Base-by-base conservation (phyloP, 1,284 basidiomycete species). In the Caloboletus firmus region DNA sequence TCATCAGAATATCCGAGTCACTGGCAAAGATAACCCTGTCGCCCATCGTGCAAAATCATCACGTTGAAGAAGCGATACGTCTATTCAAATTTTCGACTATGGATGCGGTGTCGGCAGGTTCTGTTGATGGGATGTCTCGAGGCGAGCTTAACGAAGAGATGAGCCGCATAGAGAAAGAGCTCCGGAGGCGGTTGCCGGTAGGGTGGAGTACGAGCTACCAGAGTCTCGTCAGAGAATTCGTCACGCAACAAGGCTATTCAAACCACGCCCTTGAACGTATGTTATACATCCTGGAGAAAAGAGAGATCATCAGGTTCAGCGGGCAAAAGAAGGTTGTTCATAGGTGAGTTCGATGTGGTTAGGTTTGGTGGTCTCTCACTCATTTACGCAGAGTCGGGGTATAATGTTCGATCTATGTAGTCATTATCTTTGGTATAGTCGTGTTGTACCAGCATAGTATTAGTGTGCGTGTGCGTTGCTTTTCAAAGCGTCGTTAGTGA, bases 41-140 rank as follows among this genome's bases (percentile, higher is more conserved):
- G 2, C 82, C 93, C 0, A 82, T 87, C 4, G 97, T 99, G 5
- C 85, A 88, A 62, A 88, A 90, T 55, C 90, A 98, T 70, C 96
- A 99, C 64, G 97, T 99, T 34, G 95, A 99, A 70, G 97, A 99
- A 73, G 93, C 97, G 6, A 98, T 99, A 66, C 87, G 97, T 7
- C 76, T 99, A 26, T 99, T 99, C 87, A 98, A 97, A 65, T 97
- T 89, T 74, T 98, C 95, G 17, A 99, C 97, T 1, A 98, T 99
- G 96, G 94, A 99, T 71, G 97, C 97, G 24, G 95, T 99, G 26
- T 92, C 93, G 26, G 94, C 95, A 6, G 93, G 91, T 42, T 87
- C 87, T 35, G 88, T 93, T 7, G 96, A 98, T 62, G 97, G 97
- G 1, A 81, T 99, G 63, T 94, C 93, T 15, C 85, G 95, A 45